phyloP scores from a whole-genome alignment of 1,284 basidiomycete species.

The Rhodotorula sp. region DNA sequence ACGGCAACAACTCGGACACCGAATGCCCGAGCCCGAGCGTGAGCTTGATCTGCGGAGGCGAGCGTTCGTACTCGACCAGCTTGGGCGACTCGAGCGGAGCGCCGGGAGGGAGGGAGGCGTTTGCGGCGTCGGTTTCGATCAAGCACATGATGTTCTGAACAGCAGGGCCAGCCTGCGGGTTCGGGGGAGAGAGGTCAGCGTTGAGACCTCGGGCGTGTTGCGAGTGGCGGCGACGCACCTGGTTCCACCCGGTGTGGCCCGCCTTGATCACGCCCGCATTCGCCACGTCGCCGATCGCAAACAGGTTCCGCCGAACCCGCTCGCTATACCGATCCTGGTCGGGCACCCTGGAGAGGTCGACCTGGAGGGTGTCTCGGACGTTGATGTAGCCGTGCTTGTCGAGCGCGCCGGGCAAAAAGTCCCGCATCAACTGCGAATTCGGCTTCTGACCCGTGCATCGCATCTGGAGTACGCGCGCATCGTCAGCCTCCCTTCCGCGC shows the following conservation, averaged over 20 bases:
- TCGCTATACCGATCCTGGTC: conserved; percentile 44
- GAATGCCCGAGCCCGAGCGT: conserved; percentile 58
- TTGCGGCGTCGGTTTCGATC: conserved; percentile 37
- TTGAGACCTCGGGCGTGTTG: too few relatives aligned
- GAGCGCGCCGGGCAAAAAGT: conserved; percentile 58
- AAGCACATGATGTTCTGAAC: conserved; percentile 50
- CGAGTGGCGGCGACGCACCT: conserved; percentile 14
- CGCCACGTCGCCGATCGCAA: conserved; percentile 66
- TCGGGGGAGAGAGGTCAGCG: neutral
- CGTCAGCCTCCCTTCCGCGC: too few relatives aligned
- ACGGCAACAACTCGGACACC: conserved; percentile 29
- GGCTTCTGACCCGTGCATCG: conserved; percentile 74
- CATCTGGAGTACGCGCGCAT: conserved; percentile 53
- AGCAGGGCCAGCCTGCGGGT: conserved; percentile 42
- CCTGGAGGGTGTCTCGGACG: conserved; percentile 39
- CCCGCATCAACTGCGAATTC: conserved; percentile 62
- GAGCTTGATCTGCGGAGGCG: conserved; percentile 66
- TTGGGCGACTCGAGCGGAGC: neutral
- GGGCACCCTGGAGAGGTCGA: conserved; percentile 29
- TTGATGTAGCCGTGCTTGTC: conserved; percentile 55
- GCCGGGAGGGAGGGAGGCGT: neutral
- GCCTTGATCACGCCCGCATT: conserved; percentile 68
- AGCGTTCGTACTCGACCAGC: conserved; percentile 61
- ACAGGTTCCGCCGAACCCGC: conserved; percentile 54
- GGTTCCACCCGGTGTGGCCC: conserved; percentile 59